Base-by-base conservation (phyloP, 805 yeast genomes). In the Ogataea methylovora region DNA sequence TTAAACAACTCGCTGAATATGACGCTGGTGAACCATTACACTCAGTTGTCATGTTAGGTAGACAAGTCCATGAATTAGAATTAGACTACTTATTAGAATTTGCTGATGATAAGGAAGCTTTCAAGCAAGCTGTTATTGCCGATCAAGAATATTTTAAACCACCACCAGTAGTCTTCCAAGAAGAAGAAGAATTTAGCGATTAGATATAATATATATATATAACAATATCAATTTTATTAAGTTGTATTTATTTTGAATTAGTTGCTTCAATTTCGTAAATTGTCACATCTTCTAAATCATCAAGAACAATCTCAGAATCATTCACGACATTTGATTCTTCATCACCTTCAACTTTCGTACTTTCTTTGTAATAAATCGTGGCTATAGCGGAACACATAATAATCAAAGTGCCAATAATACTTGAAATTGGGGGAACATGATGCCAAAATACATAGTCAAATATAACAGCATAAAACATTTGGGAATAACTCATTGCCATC, bases 11-110 rank as follows among this genome's bases (percentile, higher is more conserved):
- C 54, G 71, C 84, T 7, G 73, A 76, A 32, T 87, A 84, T 51
- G 97, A 88, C 44, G 75, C 94, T 10, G 98, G 98, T 29, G 95
- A 79, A 51, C 98, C 98, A 20, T 65, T 90, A 46, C 98, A 90
- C 57, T 85, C 97, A 8, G 71, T 90, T 48, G 78, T 90, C 32
- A 79, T 90, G 62, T 67, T 90, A 35, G 98, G 98, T 17, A 75
- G 94, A 71, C 90, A 80, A 62, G 88, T 87, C 17, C 98, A 90
- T 52, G 97, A 90, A 41, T 70, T 90, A 39, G 98, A 90, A 56
- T 59, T 85, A 46, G 96, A 88, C 46, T 90, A 80, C 52, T 61
- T 92, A 54, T 63, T 79, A 40, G 88, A 77, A 48, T 90, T 76
- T 60, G 82, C 83, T 21, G 80, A 75, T 37, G 71, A 85, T 48